Evolutionary conservation across 2,329 filamentous ascomycete species (phyloP), one percentile per base, ranked within the genome.

Genomic region (Colletotrichum sansevieriae): DNA sequence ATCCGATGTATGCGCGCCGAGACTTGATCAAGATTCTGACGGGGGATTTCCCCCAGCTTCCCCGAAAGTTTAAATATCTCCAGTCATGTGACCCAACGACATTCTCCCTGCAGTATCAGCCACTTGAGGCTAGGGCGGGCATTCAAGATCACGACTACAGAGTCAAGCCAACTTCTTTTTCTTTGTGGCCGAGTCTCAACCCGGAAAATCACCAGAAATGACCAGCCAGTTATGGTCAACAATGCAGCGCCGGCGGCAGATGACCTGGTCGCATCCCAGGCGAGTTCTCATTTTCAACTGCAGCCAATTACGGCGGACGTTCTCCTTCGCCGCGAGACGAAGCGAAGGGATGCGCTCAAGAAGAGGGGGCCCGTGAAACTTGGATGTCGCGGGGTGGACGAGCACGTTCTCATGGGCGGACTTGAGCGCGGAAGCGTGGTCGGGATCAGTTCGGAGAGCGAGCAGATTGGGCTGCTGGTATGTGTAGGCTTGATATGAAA

Each of bases 391-490:
- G 85, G 84, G 69, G 71, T 89, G 39, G 87, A 89, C 70, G 75
- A 79, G 2, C 74, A 83, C 35, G 79, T 85, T 6, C 76, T 89
- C 5, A 64, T 82, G 6, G 79, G 78, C 2, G 85, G 85, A 0
- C 77, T 88, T 11, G 82, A 84, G 74, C 75, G 83, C n/a, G 87
- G 86, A 0, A 77, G 76, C 20, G 81, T 89, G 0, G 83, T 87
- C 1, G 87, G 87, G 1, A 62, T 89, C 63, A 89, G 86, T 63
- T 78, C 83, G 0, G 86, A 87, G 75, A 83, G 84, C 20, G 83
- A 83, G 46, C 79, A 79, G n/a, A 75, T 86, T 66, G 85, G 83
- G 1, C 67, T 86, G 29, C 69, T 81, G 75, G 85, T 87, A 64
- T 75, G 82, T 77, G 58, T 70, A 29, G 29, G 29, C 29, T 39